A percentile compares a stretch with the other conserved stretches of the same genome.
Evolutionary conservation across 2,329 filamentous ascomycete genomes (phyloP).

Genomic region (Seiridium unicorne): DNA sequence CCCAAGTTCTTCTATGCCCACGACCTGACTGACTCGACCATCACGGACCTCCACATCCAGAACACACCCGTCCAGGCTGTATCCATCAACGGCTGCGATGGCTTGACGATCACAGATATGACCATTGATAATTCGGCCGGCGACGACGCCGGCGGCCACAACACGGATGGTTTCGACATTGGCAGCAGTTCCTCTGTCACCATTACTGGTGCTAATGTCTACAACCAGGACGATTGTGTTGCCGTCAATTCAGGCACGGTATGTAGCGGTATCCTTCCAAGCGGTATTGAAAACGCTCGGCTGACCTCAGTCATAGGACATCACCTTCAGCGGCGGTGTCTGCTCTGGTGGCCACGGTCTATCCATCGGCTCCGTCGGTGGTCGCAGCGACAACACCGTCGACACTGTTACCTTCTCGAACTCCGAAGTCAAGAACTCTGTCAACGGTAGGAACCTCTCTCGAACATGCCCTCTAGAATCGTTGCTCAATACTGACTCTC

Average conservation of each 20-base stretch:
- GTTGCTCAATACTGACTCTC: neutral
- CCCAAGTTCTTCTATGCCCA: constrained; percentile 50
- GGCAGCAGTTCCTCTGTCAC: constrained; percentile 45
- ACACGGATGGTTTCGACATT: constrained; percentile 61
- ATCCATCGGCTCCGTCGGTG: constrained; percentile 43
- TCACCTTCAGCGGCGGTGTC: constrained; percentile 41
- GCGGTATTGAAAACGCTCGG: too few species aligned
- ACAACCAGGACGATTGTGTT: constrained; percentile 59
- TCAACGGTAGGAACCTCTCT: constrained; percentile 37
- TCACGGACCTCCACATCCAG: constrained; percentile 35
- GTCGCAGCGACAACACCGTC: constrained; percentile 51
- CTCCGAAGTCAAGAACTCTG: constrained; percentile 48
- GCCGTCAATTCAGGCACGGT: constrained; percentile 51
- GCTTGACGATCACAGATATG: constrained; percentile 32
- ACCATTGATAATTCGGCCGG: constrained; percentile 38
- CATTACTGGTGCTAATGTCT: constrained; percentile 50
- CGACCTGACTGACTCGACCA: constrained; percentile 32
- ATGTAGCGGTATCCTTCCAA: neutral
- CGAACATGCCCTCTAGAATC: neutral
- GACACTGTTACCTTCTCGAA: constrained; percentile 47
- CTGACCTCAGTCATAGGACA: constrained; percentile 22
- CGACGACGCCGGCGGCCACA: constrained; percentile 38
- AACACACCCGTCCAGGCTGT: constrained; percentile 43
- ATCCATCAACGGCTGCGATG: constrained; percentile 34
- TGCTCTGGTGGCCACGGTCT: constrained; percentile 45